Conservation (phyloP, 257 asterid genomes). For the Oldenlandia corymbosa region DNA sequence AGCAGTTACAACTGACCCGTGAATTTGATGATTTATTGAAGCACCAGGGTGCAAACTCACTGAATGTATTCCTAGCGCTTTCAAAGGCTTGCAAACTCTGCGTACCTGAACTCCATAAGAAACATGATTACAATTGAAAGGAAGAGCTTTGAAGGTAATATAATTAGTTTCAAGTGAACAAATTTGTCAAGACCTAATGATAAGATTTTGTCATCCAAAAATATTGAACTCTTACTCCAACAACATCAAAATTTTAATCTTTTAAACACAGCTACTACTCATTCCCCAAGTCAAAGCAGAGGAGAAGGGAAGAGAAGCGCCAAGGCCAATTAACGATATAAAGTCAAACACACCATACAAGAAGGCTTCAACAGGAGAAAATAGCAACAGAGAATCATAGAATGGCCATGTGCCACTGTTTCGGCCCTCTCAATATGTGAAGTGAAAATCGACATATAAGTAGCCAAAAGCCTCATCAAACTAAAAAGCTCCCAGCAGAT, state of each 20-base stretch:
- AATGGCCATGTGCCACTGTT: not conserved
- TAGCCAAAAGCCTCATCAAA: not conserved
- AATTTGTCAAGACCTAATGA: not conserved
- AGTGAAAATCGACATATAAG: not conserved
- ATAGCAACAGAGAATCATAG: not conserved
- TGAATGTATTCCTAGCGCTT: constrained; percentile 52
- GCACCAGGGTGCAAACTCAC: constrained; percentile 85
- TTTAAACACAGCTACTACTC: not conserved
- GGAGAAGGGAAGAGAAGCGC: not conserved
- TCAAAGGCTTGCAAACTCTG: constrained; percentile 60
- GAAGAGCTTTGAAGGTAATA: too few relatives aligned
- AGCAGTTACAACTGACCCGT: constrained; percentile 48
- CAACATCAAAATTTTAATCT: not conserved
- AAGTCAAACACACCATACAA: not conserved
- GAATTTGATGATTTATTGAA: constrained; percentile 71
- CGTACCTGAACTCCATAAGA: constrained; percentile 43
- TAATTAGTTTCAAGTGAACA: not conserved
- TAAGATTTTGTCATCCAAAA: too few relatives aligned
- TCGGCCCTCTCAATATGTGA: not conserved
- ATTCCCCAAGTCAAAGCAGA: not conserved
- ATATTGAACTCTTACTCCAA: not conserved
- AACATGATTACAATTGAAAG: constrained; percentile 11
- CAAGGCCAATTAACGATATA: not conserved
- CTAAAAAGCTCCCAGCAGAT: not conserved
- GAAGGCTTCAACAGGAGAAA: not conserved